Percentiles rank a stretch among this genome's conserved stretches.
Evolutionary conservation across 192 early-diverging fungal species (phyloP).

Genomic region (Backusella luteola): DNA sequence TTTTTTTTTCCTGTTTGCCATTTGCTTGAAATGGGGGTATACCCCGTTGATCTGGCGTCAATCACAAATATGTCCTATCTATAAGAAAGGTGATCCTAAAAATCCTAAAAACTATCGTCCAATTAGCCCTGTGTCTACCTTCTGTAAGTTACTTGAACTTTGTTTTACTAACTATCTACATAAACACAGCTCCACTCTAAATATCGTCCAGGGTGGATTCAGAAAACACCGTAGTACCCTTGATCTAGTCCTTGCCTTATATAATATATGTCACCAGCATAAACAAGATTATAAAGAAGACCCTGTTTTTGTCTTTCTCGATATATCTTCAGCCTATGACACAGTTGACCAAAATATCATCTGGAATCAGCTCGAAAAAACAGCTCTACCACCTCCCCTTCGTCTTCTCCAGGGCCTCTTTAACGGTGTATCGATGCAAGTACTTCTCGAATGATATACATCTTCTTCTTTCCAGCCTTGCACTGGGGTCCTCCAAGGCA

Average conservation of each 20-base stretch:
- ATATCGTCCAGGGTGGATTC: slow-evolving; percentile 29
- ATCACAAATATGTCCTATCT: not conserved
- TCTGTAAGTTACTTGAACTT: slow-evolving; percentile 18
- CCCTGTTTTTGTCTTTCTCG: slow-evolving; percentile 20
- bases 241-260: slow-evolving; percentile 14
- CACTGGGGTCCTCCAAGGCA: slow-evolving; percentile 16
- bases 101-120: slow-evolving; percentile 15
- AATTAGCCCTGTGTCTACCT: slow-evolving; percentile 2
- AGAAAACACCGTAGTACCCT: slow-evolving; percentile 6
- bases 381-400: not conserved
- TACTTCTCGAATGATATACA: not conserved
- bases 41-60: not conserved
- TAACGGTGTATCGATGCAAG: not conserved
- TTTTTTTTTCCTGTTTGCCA: not conserved
- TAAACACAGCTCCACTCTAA: not conserved
- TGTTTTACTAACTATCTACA: not conserved
- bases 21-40: not conserved
- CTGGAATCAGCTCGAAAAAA: not conserved
- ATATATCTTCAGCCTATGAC: slow-evolving; percentile 11
- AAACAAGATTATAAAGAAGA: not conserved
- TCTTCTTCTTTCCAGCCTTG: not conserved
- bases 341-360: not conserved
- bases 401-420: not conserved
- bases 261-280: not conserved
- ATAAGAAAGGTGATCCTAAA: not conserved